Evolutionary conservation across 148 eudicot species (phyloP), one percentile per base, ranked within the genome.

Genomic region (Linanthus parryae): DNA sequence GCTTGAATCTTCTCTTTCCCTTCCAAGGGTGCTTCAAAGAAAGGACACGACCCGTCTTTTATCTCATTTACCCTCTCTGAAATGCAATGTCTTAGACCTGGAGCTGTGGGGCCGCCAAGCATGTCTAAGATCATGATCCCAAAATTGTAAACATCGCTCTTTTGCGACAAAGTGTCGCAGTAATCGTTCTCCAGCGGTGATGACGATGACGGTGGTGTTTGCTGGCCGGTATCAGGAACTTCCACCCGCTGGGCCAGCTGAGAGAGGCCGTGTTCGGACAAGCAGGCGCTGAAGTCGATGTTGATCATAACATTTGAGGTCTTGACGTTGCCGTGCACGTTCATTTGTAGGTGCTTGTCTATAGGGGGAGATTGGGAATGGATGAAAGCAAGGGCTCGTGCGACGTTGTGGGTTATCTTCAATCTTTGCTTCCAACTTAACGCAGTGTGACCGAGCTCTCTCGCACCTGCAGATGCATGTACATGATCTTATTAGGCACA

Each of bases 251-350:
- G 48, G 0, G 75, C 75, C 50, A 71, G 55, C 48, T 71, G 75
- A 23, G 52, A 15, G n/a, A 71, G 56, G 45, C 75, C 71, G 20
- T 71, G 65, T 23, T 71, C 70, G 5, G 75, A 61, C 2, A 71
- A 6, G 42, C 44, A 31, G 26, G 70, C 70, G 22, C 53, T 13
- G 43, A 71, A 71, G 35, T 71, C 63, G 18, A 29, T 23, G 20
- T 45, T 66, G 63, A 71, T 38, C 63, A 71, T 55, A 59, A 71
- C 28, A 28, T 65, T 71, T 43, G 75, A 65, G 15, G 71, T 16
- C 34, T 65, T 71, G 46, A 71, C 40, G 56, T 71, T 65, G 15
- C 75, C 75, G 18, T 71, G 75, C 14, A 65, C 54, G 34, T 65
- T 60, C 28, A 71, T 3, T 11, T 25, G 57, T 26, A 71, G 34